Conservation (phyloP, 345 rosid genomes). For the Eutrema japonicum region DNA sequence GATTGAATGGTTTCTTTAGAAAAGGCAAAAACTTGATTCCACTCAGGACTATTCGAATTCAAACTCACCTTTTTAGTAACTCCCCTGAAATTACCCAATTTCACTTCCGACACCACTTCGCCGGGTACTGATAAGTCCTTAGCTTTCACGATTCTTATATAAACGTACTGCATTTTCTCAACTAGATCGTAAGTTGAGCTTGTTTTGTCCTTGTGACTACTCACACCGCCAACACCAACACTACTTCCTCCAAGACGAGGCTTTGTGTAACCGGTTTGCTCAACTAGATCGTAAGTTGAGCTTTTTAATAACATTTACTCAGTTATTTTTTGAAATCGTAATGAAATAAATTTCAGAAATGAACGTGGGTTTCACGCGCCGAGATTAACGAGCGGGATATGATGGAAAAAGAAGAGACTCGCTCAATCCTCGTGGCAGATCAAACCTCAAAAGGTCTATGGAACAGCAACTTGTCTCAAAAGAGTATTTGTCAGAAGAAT, state of each 20-base stretch:
- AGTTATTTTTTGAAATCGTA: not conserved
- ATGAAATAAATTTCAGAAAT: not conserved
- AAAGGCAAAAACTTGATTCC: conserved; percentile 81
- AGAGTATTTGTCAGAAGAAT: too few relatives aligned
- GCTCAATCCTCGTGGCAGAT: conserved; percentile 24
- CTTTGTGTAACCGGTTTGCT: too few relatives aligned
- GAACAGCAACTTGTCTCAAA: too few relatives aligned
- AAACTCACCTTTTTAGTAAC: conserved; percentile 55
- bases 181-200: conserved; percentile 77
- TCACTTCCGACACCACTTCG: conserved; percentile 66
- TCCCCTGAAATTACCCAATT: conserved; percentile 70
- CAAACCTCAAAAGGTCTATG: conserved; percentile 35
- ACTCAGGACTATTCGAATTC: conserved; percentile 49
- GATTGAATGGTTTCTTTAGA: conserved; percentile 81
- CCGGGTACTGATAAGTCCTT: conserved; percentile 49
- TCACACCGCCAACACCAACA: conserved; percentile 50
- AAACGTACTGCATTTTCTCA: conserved; percentile 82
- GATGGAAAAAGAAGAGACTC: not conserved
- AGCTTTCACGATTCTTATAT: conserved; percentile 64
- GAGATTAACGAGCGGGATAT: conserved; percentile 1
- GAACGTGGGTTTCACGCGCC: not conserved
- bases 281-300: too few relatives aligned
- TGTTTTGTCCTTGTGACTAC: conserved; percentile 60
- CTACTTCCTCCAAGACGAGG: conserved; percentile 63
- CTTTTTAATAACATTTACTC: not conserved